Percentiles rank a stretch among this genome's conserved stretches.
Conservation (phyloP, 2,329 filamentous ascomycete species). For the Fusarium neocosmosporiellum region DNA sequence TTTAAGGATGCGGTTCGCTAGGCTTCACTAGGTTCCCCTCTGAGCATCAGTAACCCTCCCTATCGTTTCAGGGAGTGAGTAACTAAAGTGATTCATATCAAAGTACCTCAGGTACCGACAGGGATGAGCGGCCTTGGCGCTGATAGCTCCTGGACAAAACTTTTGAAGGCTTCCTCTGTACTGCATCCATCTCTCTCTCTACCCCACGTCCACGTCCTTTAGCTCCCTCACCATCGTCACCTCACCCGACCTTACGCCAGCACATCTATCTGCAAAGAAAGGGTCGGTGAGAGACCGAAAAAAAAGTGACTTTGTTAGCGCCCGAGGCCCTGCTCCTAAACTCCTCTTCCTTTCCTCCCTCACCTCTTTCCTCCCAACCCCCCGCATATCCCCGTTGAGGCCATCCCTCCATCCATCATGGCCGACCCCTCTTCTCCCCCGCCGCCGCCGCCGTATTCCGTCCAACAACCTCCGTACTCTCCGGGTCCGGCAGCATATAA, state of each 20-base stretch:
- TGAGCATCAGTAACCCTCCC: too few species aligned
- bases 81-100: too few species aligned
- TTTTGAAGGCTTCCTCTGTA: too few species aligned
- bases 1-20: too few species aligned
- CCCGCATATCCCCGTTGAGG: background rate
- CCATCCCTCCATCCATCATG: constrained; percentile 15
- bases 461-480: constrained; percentile 24
- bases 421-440: constrained; percentile 12
- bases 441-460: constrained; percentile 25
- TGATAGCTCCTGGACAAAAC: too few species aligned
- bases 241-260: background rate
- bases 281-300: background rate
- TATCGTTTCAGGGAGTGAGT: too few species aligned
- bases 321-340: background rate
- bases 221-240: background rate
- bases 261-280: background rate
- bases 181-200: background rate
- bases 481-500: constrained; percentile 15
- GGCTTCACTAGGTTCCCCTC: too few species aligned
- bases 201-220: background rate
- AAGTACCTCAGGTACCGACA: too few species aligned
- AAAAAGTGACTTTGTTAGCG: background rate
- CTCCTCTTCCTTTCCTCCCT: background rate
- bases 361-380: background rate
- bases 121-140: too few species aligned